A percentile compares a stretch with the other conserved stretches of the same genome.
Evolutionary conservation across 2,329 filamentous ascomycete species (phyloP).

Genomic region (Diaporthe humulicola): DNA sequence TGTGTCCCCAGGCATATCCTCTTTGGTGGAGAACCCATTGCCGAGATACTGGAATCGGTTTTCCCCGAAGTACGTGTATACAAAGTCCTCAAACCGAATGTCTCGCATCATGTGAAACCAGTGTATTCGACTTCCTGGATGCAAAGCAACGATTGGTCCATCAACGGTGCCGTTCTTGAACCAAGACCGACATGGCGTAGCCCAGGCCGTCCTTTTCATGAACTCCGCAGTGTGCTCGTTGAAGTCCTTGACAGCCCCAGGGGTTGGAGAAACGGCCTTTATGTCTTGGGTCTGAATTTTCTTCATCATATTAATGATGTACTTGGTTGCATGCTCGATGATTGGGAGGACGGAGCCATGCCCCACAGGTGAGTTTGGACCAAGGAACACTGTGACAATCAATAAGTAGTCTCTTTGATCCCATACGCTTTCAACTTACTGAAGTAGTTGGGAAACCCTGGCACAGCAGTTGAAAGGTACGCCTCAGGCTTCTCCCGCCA

Average conservation of each 20-base stretch:
- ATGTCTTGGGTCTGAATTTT: neutral
- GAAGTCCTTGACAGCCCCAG: neutral
- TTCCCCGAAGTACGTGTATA: neutral
- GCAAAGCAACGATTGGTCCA: neutral
- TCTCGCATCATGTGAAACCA: neutral
- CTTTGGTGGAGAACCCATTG: neutral
- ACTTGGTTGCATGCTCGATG: neutral
- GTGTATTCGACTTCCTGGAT: neutral
- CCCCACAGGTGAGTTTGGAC: neutral
- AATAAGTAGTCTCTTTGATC: neutral
- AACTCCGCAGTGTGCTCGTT: neutral
- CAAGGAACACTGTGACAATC: neutral
- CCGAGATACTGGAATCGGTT: neutral
- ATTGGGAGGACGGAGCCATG: neutral
- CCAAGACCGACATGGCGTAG: neutral
- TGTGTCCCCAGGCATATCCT: neutral
- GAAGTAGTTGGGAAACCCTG: neutral
- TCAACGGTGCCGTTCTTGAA: neutral
- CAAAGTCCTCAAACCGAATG: neutral
- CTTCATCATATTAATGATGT: neutral
- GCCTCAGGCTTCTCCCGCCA: neutral
- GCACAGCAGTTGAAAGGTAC: neutral
- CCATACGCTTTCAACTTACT: neutral
- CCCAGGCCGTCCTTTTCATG: neutral
- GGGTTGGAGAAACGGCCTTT: neutral